Base-by-base conservation (phyloP, 148 eudicot genomes). In the Nyssa sinensis region DNA sequence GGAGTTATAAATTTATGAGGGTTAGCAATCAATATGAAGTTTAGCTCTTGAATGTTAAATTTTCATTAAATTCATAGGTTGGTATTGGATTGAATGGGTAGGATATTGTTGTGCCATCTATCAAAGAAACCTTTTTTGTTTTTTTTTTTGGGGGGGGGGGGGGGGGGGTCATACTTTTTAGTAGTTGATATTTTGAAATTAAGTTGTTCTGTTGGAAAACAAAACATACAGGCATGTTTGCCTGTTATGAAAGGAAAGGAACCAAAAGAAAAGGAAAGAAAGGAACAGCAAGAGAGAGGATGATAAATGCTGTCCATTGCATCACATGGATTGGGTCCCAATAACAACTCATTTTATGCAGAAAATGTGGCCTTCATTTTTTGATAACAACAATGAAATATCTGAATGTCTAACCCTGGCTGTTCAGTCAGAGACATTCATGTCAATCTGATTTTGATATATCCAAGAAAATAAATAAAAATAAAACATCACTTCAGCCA, bases 301-400 rank as follows among this genome's bases (percentile, higher is more conserved):
- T 29, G 33, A 30, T 29, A 33, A 47, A 44, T 67, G 72, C 12
- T 8, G 5, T 39, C 71, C 58, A 34, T 49, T 53, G 39, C 37
- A 69, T 57, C 78, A 69, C 66, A 64, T 69, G 77, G 64, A 23
- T 53, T 11, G 47, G 74, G 78, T 51, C 74, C 77, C 78, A 61
- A n/a, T 24, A 21, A 58, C 70, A 69, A 63, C 74, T 74, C 70
- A 78, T 37, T 65, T 66, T 30, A 14, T 57, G 65, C 65, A 59
- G 33, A 59, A 71, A 34, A 33, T 71, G 44, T 35, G 65, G 65
- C 66, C 57, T 10, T 25, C 5, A 23, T 17, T 21, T 72, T 23
- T 19, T 27, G 27, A 37, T 60, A 19, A 17, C 66, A 37, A 21
- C 66, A 37, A 72, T 61, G 16, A 64, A 44, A 67, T 62, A 67